A percentile compares a stretch with the other conserved stretches of the same genome.
Conservation (phyloP, 306 rosid genomes). For the Acacia acuminata region DNA sequence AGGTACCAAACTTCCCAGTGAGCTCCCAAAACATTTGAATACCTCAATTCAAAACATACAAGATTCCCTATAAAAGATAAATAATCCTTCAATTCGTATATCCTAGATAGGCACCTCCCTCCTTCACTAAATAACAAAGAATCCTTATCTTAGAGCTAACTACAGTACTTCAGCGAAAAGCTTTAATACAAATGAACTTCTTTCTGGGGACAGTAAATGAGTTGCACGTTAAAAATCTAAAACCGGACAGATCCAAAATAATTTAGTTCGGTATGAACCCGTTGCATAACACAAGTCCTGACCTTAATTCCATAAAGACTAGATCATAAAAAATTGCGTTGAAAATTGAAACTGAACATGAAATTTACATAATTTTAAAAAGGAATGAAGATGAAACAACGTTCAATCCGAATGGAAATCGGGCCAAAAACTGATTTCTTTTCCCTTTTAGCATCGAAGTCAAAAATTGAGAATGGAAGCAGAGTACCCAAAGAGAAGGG, state of each 20-base stretch:
- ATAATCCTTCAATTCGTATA: background rate
- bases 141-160: background rate
- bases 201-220: background rate
- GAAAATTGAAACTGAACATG: constrained; percentile 7
- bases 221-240: background rate
- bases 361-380: background rate
- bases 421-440: background rate
- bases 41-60: background rate
- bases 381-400: background rate
- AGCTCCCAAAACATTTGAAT: background rate
- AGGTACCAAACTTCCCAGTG: background rate
- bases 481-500: background rate
- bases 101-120: background rate
- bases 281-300: background rate
- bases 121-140: background rate
- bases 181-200: background rate
- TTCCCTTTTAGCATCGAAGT: background rate
- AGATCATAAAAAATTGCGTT: background rate
- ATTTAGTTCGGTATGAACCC: background rate
- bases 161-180: background rate
- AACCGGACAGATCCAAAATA: background rate
- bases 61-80: background rate
- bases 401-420: background rate
- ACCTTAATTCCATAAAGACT: background rate
- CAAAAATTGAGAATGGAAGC: background rate